These are phyloP conservation scores for Chondrus crispus DNA, from an alignment of 23 red algal species.

Conservation along the genomic window DNA sequence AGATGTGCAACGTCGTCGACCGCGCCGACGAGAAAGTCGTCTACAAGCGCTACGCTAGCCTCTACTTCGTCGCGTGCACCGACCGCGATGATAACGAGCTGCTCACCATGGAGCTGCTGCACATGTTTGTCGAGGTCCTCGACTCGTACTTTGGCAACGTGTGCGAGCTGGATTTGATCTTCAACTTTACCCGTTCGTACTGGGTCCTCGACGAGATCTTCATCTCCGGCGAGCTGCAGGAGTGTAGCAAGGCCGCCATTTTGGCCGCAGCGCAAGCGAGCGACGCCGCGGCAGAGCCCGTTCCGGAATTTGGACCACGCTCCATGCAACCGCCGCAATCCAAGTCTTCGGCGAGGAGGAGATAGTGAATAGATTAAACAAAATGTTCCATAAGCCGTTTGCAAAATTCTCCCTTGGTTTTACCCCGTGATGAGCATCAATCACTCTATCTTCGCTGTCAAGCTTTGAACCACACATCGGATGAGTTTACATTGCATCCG, in stretches of 20 bases:
- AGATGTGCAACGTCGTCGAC: slow-evolving; percentile 94
- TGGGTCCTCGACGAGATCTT: slow-evolving; percentile 95
- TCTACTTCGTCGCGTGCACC: slow-evolving; percentile 81
- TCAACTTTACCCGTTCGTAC: slow-evolving; percentile 89
- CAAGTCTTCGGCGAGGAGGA: too few relatives aligned
- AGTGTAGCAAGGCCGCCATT: slow-evolving; percentile 67
- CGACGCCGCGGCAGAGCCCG: slow-evolving; percentile 41
- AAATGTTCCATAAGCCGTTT: too few relatives aligned
- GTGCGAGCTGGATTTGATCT: slow-evolving; percentile 97
- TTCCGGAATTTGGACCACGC: slow-evolving; percentile 59
- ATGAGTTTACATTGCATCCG: too few relatives aligned
- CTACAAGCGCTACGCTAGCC: slow-evolving; percentile 89
- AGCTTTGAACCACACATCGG: too few relatives aligned
- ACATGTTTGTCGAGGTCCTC: slow-evolving; percentile 91
- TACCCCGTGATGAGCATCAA: too few relatives aligned
- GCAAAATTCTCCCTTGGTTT: too few relatives aligned
- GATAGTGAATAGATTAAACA: too few relatives aligned
- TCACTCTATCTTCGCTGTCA: too few relatives aligned
- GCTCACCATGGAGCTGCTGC: slow-evolving; percentile 81
- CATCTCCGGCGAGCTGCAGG: slow-evolving; percentile 81
- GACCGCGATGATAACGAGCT: slow-evolving; percentile 87
- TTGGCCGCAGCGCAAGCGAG: slow-evolving; percentile 37
- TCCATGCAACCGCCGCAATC: too few relatives aligned
- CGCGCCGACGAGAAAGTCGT: slow-evolving; percentile 63
- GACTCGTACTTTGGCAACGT: slow-evolving; percentile 98